Conservation (phyloP, 78 protist genomes). For the Acrasis kona region DNA sequence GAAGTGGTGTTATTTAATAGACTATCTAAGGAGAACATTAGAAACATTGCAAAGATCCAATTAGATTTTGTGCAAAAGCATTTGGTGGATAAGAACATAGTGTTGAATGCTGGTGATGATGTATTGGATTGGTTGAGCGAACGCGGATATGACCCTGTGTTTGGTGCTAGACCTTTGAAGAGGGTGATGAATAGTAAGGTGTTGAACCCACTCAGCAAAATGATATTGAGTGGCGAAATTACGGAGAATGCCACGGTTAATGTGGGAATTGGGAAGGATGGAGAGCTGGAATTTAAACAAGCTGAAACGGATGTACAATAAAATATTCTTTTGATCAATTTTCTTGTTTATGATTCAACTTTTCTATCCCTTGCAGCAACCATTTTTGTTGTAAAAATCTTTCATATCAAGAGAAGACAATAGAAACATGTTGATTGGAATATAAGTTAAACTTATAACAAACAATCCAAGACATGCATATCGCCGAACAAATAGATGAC, state of each 20-base stretch:
- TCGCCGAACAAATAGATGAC: no score
- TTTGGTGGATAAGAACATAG: constrained; percentile 15
- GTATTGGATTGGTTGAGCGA: constrained; percentile 7
- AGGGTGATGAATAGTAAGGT: constrained; percentile 22
- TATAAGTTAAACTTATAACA: no score
- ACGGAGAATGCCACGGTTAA: constrained; percentile 6
- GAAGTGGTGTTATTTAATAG: constrained; percentile 52
- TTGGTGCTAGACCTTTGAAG: constrained; percentile 64
- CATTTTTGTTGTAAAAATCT: no score
- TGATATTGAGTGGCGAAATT: constrained; percentile 11
- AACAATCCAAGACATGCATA: no score
- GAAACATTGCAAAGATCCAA: constrained; percentile 17
- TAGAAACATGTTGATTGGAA: no score
- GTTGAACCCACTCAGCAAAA: constrained; percentile 22
- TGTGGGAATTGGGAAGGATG: not conserved
- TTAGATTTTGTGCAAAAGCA: not conserved
- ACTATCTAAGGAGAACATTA: constrained; percentile 13
- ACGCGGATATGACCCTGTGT: constrained; percentile 39
- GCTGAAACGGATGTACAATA: no score
- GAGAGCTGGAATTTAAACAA: no score
- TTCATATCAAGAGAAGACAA: no score
- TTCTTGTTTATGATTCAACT: no score
- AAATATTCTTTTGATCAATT: no score
- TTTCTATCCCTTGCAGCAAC: no score
- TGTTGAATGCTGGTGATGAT: not conserved